Percentiles rank a stretch among this genome's conserved stretches.
Evolutionary conservation across 169 alveolate genomes (phyloP).

Genomic region (Plasmodium fragile): DNA sequence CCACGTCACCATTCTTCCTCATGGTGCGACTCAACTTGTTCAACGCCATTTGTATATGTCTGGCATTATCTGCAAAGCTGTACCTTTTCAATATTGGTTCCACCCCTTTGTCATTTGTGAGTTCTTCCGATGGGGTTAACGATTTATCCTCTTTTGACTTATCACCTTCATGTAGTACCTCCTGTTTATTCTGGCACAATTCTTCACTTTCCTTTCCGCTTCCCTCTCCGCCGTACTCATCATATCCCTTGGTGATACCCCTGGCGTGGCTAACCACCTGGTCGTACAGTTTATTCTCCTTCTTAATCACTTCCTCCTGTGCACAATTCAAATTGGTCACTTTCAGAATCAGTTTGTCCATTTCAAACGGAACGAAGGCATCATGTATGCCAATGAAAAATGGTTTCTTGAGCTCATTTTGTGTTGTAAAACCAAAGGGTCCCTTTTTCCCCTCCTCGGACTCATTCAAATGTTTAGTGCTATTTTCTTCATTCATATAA

Average conservation of each 20-base stretch:
- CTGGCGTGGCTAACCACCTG: slow-evolving; percentile 25
- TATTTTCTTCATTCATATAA: slow-evolving; percentile 32
- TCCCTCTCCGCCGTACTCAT: background rate
- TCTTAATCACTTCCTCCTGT: slow-evolving; percentile 33
- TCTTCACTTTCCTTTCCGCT: background rate
- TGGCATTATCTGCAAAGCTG: background rate
- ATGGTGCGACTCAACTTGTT: background rate
- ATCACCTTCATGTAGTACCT: background rate
- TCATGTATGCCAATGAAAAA: slow-evolving; percentile 61
- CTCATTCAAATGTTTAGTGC: slow-evolving; percentile 11
- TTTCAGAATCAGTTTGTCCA: slow-evolving; percentile 37
- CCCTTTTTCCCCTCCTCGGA: background rate
- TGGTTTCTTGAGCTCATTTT: slow-evolving; percentile 49
- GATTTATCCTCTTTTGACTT: background rate
- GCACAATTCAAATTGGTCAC: background rate
- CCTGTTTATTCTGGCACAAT: background rate
- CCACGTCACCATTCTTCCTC: background rate
- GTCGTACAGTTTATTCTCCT: background rate
- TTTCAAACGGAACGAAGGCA: slow-evolving; percentile 61
- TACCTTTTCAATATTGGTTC: slow-evolving; percentile 4
- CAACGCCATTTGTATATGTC: background rate
- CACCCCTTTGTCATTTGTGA: slow-evolving; percentile 20
- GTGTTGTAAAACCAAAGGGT: background rate
- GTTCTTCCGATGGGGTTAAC: slow-evolving; percentile 1
- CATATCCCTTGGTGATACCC: background rate